Base-by-base conservation (phyloP, 768 basidiomycete species). In the Hemileccinum impolitum region DNA sequence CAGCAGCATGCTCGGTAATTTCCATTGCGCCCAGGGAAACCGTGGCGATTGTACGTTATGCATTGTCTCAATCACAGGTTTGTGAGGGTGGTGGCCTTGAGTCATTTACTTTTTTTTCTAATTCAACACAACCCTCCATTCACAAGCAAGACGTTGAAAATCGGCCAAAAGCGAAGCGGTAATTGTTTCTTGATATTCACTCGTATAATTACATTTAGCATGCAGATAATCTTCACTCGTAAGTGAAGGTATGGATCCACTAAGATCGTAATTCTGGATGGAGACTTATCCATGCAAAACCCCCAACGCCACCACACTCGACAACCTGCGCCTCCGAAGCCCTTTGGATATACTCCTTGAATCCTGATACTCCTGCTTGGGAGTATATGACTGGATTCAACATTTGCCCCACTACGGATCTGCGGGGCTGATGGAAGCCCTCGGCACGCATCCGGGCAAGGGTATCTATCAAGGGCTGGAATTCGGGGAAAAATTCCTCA, bases 291-390 rank as follows among this genome's bases (percentile, higher is more conserved):
- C 77, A 77, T 9, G 68, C 71, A 13, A 48, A 32, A 4, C 67
- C 67, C 23, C 64, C 69, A 37, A 35, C 38, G 4, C 74, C 76
- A 25, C 78, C 78, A 13, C 69, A 63, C 36, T 69, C 65, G 45
- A 78, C 54, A 26, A 79, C 63, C 19, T 66, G 70, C 13, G 54
- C 62, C 48, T 70, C 60, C 34, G 65, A 62, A 12, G 79, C 79
- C 46, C 70, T 51, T 9, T 51, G 54, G 12, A 66, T 44, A 52
- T 79, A 81, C 36, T 74, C 68, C 15, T 62, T 62, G 52, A 79
- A 77, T 21, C 59, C 70, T 6, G 66, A 25, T 5, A 71, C 73
- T 1, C 75, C 73, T 10, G 73, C 76, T 30, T 59, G 58, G 56
- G 60, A 55, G 45, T 77, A 79, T 2, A 71, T 59, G 1, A 36